phyloP scores from a whole-genome alignment of 305 asterid species.

The Fraxinus albicans region DNA sequence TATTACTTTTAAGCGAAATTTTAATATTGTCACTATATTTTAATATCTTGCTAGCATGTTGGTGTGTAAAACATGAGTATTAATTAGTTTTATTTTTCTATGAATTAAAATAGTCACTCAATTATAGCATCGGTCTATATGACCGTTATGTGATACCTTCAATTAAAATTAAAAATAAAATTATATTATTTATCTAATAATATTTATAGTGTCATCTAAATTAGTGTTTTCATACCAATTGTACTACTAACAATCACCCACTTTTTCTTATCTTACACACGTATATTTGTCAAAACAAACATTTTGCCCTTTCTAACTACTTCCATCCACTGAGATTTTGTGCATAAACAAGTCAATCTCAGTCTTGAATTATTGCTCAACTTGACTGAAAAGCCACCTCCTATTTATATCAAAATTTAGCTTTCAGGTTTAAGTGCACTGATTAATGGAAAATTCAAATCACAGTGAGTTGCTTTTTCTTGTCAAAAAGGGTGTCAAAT shows the following conservation, averaged over 20 bases:
- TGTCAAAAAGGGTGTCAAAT: slow-evolving; percentile 21
- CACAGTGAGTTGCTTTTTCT: slow-evolving; percentile 29
- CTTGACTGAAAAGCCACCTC: slow-evolving; percentile 25
- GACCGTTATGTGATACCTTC: too few species aligned
- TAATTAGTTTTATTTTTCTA: too few species aligned
- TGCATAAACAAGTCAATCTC: slow-evolving; percentile 40
- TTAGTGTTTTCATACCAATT: too few species aligned
- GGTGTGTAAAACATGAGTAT: too few species aligned
- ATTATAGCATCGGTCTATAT: too few species aligned
- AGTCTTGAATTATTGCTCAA: slow-evolving; percentile 34
- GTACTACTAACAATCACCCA: slow-evolving; percentile 35
- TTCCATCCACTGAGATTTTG: slow-evolving; percentile 57
- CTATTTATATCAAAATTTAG: slow-evolving; percentile 24
- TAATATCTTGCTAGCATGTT: too few species aligned
- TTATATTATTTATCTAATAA: too few species aligned
- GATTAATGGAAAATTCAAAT: slow-evolving; percentile 9
- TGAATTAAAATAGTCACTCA: too few species aligned
- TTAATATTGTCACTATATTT: too few species aligned
- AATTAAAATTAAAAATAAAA: too few species aligned
- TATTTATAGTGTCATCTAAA: too few species aligned
- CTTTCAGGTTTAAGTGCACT: slow-evolving; percentile 38
- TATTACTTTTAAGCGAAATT: too few species aligned
- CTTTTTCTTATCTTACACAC: slow-evolving; percentile 20
- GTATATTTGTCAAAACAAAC: slow-evolving; percentile 21
- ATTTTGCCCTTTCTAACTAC: slow-evolving; percentile 45